Base-by-base conservation (phyloP, 768 basidiomycete genomes). In the Tricholomella constricta region DNA sequence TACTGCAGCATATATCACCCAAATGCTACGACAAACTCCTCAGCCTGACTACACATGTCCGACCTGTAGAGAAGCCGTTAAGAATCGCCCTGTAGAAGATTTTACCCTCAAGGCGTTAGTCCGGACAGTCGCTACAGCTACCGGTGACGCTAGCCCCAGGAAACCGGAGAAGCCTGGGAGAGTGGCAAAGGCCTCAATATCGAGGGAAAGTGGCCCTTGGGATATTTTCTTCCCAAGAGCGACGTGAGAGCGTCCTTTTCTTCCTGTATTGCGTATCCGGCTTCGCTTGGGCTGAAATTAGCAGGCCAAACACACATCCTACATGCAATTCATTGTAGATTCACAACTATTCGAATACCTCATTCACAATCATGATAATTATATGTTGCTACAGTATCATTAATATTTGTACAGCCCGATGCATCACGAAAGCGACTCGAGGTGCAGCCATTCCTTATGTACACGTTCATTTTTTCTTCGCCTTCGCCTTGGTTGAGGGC, bases 21-120 rank as follows among this genome's bases (percentile, higher is more conserved):
- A 64, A 31, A 25, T 60, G 27, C 60, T 67, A 29, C 73, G 54
- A 22, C 57, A 56, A 20, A 51, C 66, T 20, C 71, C 69, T 6
- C 67, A 73, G 31, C 86, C 85, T 0, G 63, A 76, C 26, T 89
- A 85, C 58, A 82, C 82, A 1, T 91, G 88, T 50, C 88, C 88
- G 3, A 81, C 79, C 4, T 91, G 88, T 59, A 76, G 88, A 46
- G 70, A 76, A 41, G 59, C 65, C 11, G 78, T 85, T 10, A 63
- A 68, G 26, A 72, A 62, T 11, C 75, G 72, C 19, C 88, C 88
- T 0, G 73, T 78, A 0, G 85, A 89, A 60, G 78, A 79, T 40
- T 90, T 81, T 63, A 73, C 75, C 6, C 65, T 89, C 44, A 90
- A 89, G 65, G 69, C 73, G 2, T 60, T 90, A 26, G 74, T 84